Evolutionary conservation across 768 basidiomycete species (phyloP).

Genomic region (Boletus sensibilis): DNA sequence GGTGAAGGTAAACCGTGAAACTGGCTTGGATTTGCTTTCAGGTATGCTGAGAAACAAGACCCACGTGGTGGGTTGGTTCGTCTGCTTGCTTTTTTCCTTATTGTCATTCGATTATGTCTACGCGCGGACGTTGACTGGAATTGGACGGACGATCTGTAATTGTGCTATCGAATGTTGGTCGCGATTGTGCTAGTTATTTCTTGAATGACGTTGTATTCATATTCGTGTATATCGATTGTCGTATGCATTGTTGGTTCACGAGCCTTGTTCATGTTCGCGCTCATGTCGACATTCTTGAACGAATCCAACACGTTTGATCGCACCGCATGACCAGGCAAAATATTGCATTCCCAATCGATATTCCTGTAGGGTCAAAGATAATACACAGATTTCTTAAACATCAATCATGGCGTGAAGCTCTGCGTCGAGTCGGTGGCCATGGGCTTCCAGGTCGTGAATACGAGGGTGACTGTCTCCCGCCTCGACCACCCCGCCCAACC

Average conservation of each 20-base stretch:
- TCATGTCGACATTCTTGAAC: not conserved
- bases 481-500: slow-evolving; percentile 45
- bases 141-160: not conserved
- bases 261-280: too few relatives aligned
- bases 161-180: not conserved
- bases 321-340: too few relatives aligned
- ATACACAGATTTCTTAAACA: slow-evolving; percentile 4
- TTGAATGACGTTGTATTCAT: not conserved
- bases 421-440: slow-evolving; percentile 38
- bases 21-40: not conserved
- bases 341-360: not conserved
- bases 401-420: slow-evolving; percentile 35
- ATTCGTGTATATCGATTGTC: not conserved
- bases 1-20: not conserved
- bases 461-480: slow-evolving; percentile 39
- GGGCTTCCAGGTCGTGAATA: slow-evolving; percentile 43
- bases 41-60: not conserved
- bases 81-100: slow-evolving; percentile 3
- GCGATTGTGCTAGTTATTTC: not conserved
- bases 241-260: not conserved
- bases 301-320: not conserved
- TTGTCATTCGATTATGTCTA: slow-evolving; percentile 11
- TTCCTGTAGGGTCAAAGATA: not conserved
- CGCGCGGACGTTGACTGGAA: not conserved
- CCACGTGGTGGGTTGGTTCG: not conserved